phyloP scores from a whole-genome alignment of 192 early-diverging fungal species.

The Podila epigama region DNA sequence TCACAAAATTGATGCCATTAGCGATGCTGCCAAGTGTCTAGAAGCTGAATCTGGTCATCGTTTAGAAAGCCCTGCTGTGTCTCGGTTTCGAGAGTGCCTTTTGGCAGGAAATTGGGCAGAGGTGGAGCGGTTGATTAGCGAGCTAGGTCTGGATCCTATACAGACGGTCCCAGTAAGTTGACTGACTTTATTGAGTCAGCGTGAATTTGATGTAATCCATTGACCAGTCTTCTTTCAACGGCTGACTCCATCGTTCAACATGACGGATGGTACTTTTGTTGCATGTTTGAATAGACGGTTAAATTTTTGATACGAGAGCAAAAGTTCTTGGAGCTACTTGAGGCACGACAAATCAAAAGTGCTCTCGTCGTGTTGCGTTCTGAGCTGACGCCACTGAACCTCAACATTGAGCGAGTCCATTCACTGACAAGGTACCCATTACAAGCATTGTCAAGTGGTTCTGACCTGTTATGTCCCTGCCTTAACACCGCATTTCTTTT shows the following conservation, averaged over 20 bases:
- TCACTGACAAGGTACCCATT: conserved; percentile 71
- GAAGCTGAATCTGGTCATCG: conserved; percentile 82
- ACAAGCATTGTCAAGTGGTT: conserved; percentile 3
- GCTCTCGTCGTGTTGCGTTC: conserved; percentile 81
- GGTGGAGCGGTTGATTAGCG: conserved; percentile 65
- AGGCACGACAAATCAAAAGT: conserved; percentile 68
- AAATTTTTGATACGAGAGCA: conserved; percentile 86
- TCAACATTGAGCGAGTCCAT: conserved; percentile 76
- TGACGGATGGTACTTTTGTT: background rate
- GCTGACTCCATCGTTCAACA: too few species aligned
- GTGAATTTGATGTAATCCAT: background rate
- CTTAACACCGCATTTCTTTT: too few species aligned
- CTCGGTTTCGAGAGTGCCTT: conserved; percentile 74
- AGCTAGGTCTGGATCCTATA: conserved; percentile 53
- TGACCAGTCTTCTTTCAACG: background rate
- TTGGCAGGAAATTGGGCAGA: conserved; percentile 80
- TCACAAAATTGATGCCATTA: conserved; percentile 34
- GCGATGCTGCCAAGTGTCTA: conserved; percentile 71
- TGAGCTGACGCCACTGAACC: conserved; percentile 78
- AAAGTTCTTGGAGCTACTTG: conserved; percentile 90
- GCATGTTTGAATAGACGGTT: conserved; percentile 27
- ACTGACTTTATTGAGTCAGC: background rate
- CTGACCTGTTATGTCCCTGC: too few species aligned
- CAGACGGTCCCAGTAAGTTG: conserved; percentile 40
- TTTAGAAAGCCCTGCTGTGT: conserved; percentile 75